Evolutionary conservation across 2,329 filamentous ascomycete species (phyloP).

Genomic region (Aureobasidium sp.): DNA sequence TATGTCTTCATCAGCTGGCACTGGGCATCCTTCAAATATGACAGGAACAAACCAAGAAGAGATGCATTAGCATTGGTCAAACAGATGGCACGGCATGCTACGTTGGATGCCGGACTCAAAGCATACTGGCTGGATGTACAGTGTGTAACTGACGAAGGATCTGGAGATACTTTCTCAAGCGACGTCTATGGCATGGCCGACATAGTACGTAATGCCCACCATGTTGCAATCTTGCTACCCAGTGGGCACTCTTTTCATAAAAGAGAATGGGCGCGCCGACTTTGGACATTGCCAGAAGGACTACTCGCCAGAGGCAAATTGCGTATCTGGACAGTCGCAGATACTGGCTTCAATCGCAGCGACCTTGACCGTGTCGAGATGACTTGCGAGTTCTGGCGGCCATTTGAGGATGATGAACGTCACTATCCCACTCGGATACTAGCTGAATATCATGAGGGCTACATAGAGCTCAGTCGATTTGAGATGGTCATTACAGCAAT

Average conservation of each 20-base stretch:
- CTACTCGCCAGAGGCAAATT: neutral
- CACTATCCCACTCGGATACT: neutral
- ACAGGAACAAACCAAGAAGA: neutral
- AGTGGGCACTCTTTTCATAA: neutral
- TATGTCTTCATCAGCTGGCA: slow-evolving; percentile 10
- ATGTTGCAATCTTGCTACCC: neutral
- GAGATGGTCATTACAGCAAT: neutral
- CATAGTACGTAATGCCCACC: neutral
- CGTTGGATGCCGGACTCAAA: neutral
- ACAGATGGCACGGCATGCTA: neutral
- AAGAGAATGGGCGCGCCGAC: neutral
- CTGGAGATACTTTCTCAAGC: neutral
- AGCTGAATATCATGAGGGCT: neutral
- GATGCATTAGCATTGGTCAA: neutral
- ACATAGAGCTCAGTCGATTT: neutral
- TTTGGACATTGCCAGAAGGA: neutral
- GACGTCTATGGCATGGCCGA: neutral
- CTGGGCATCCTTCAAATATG: neutral
- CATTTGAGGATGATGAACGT: neutral
- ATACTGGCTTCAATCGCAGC: neutral
- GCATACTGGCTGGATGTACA: slow-evolving; percentile 4
- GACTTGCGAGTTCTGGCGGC: neutral
- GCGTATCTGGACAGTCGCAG: neutral
- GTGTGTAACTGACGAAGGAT: neutral
- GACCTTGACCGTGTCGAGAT: neutral